Evolutionary conservation across 2,329 filamentous ascomycete genomes (phyloP).

Genomic region (Fusarium guadeloupense): DNA sequence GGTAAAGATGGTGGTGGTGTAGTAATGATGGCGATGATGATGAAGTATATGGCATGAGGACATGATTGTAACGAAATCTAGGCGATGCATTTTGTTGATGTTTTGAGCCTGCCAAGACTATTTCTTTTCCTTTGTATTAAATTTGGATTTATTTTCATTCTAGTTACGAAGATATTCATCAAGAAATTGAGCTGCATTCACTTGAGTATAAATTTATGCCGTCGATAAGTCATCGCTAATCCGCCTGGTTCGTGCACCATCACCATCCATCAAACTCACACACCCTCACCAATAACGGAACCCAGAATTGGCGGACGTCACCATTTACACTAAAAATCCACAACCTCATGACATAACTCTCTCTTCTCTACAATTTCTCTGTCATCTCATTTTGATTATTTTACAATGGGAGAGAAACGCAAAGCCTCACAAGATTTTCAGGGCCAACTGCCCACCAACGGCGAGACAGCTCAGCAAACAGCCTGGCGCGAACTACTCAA

Average conservation of each 20-base stretch:
- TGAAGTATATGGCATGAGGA: conserved; percentile 43
- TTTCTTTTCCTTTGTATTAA: conserved; percentile 2
- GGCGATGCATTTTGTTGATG: conserved; percentile 31
- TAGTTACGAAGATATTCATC: neutral
- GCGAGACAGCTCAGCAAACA: neutral
- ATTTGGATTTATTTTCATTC: neutral
- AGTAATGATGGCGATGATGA: conserved; percentile 1
- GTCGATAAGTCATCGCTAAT: conserved; percentile 1
- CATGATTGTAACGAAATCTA: conserved; percentile 46
- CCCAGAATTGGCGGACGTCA: neutral
- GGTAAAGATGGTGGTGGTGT: conserved; percentile 42
- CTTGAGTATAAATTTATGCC: neutral
- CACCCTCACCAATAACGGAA: neutral
- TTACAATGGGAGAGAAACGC: conserved; percentile 36
- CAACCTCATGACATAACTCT: neutral
- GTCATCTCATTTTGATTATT: neutral
- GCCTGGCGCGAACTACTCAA: neutral
- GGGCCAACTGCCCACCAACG: neutral
- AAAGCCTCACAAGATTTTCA: conserved; percentile 27
- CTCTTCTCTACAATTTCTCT: neutral
- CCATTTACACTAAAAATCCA: neutral
- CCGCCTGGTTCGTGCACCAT: conserved; percentile 9
- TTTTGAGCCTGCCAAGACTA: conserved; percentile 4
- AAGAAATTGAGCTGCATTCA: neutral
- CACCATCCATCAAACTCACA: neutral